Evolutionary conservation across 2,329 filamentous ascomycete genomes (phyloP).

Genomic region (Sporothrix variecibatus): DNA sequence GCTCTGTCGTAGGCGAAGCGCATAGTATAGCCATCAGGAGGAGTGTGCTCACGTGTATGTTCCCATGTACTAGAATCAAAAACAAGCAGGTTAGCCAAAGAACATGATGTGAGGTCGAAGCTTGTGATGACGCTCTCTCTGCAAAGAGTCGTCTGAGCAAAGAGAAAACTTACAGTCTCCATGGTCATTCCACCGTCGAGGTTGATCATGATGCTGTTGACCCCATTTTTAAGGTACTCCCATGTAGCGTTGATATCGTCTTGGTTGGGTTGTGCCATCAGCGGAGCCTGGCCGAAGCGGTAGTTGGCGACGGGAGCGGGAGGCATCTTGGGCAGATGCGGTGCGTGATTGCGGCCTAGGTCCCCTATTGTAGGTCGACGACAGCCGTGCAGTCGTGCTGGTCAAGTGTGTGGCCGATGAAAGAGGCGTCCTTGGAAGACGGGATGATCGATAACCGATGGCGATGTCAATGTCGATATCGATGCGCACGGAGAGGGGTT

Average conservation of each 20-base stretch:
- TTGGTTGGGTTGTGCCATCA: conserved; percentile 29
- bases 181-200: conserved; percentile 92
- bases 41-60: conserved; percentile 73
- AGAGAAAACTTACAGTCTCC: conserved; percentile 65
- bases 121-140: neutral
- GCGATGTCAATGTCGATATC: neutral
- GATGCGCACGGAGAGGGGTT: neutral
- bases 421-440: neutral
- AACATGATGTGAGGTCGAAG: neutral
- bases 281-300: conserved; percentile 15
- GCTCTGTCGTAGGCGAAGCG: no score
- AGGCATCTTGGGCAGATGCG: conserved; percentile 21
- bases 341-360: neutral
- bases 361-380: neutral
- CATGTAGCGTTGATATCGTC: conserved; percentile 43
- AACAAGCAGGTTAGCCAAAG: conserved; percentile 25
- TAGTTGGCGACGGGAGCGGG: conserved; percentile 24
- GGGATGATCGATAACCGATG: neutral
- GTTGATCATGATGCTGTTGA: conserved; percentile 91
- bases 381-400: neutral
- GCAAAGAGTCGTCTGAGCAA: no score
- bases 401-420: neutral
- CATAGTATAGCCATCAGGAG: neutral
- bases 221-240: conserved; percentile 83
- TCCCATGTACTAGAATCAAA: conserved; percentile 76